Percentiles rank a stretch among this genome's conserved stretches.
phyloP scores from a whole-genome alignment of 2,329 filamentous ascomycete genomes.

The Trichocomaceae sp. region DNA sequence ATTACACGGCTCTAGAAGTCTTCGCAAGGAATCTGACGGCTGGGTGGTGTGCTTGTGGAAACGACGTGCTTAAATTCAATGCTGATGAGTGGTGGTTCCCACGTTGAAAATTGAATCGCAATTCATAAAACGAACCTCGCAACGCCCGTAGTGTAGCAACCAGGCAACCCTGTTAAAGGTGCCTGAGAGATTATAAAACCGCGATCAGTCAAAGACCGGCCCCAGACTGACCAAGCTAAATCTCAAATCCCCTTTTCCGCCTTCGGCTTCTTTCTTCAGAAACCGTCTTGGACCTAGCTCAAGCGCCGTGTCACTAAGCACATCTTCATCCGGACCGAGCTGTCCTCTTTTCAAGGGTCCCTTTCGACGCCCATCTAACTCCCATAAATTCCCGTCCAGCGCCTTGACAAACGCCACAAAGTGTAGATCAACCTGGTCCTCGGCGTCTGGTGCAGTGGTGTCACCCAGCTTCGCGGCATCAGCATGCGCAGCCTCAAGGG shows the following conservation, averaged over 20 bases:
- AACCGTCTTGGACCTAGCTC: conserved; percentile 60
- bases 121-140: background rate
- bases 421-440: conserved; percentile 83
- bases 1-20: conserved; percentile 51
- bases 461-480: conserved; percentile 71
- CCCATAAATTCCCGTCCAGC: conserved; percentile 65
- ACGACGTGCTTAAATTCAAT: conserved; percentile 58
- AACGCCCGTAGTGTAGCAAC: conserved; percentile 4
- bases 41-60: conserved; percentile 57
- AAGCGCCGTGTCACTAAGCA: conserved; percentile 68
- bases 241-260: conserved; percentile 50
- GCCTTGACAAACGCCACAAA: conserved; percentile 91
- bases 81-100: conserved; percentile 46
- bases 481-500: conserved; percentile 71
- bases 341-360: conserved; percentile 64
- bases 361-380: conserved; percentile 68
- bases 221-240: conserved; percentile 59
- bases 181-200: background rate
- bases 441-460: conserved; percentile 68
- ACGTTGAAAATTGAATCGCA: conserved; percentile 24
- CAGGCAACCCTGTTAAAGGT: background rate
- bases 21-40: conserved; percentile 55
- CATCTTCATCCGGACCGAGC: conserved; percentile 58
- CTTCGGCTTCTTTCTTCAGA: conserved; percentile 51
- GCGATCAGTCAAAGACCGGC: conserved; percentile 43